Evolutionary conservation across 495 filamentous ascomycete genomes (phyloP).

Genomic region (Penicillium odoratum): DNA sequence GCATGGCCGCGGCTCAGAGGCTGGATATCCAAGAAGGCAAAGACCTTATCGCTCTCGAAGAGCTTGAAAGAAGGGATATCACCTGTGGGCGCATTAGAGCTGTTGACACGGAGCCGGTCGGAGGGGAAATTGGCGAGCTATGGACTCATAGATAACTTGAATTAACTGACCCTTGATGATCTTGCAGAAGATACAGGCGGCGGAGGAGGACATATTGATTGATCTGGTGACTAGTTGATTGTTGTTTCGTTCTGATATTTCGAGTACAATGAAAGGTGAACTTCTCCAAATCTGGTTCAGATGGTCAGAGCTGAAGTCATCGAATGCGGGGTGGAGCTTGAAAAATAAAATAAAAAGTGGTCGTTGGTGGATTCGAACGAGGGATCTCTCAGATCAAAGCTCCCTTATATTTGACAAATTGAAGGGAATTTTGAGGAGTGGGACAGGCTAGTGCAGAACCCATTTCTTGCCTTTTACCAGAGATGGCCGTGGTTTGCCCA

Average conservation of each 20-base stretch:
- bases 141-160: not conserved
- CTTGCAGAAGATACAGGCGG: conserved; percentile 94
- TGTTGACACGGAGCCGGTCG: not conserved
- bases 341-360: conserved; percentile 7
- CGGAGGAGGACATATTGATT: conserved; percentile 41
- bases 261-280: not conserved
- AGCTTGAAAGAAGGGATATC: conserved; percentile 96
- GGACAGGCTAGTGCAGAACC: conserved; percentile 58
- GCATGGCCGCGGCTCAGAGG: conserved; percentile 83
- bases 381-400: not conserved
- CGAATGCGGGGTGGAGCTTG: conserved; percentile 9
- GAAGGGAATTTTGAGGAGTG: conserved; percentile 37
- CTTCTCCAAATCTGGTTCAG: conserved; percentile 2
- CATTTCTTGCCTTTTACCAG: conserved; percentile 73
- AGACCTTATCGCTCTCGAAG: conserved; percentile 86
- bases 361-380: conserved; percentile 30
- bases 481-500: conserved; percentile 64
- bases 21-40: conserved; percentile 96
- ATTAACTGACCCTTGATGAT: conserved; percentile 83
- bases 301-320: conserved; percentile 16
- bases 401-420: conserved; percentile 17
- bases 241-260: conserved; percentile 1
- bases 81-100: conserved; percentile 47
- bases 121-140: not conserved
- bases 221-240: conserved; percentile 15